phyloP scores from a whole-genome alignment of 2,329 filamentous ascomycete genomes.

The Setomelanomma holmii region DNA sequence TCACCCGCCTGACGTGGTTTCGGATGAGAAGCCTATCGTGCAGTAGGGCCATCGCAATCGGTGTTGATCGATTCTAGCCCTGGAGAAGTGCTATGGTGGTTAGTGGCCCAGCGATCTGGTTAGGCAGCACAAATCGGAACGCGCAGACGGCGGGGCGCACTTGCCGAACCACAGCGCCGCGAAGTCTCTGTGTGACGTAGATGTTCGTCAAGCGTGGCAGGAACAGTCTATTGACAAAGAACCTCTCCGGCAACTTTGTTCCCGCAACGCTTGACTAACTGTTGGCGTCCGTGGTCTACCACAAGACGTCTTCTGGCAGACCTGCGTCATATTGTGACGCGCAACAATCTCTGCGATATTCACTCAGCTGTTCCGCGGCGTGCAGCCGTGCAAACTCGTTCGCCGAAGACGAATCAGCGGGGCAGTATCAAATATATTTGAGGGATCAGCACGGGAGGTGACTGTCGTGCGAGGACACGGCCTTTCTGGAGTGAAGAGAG shows the following conservation, averaged over 20 bases:
- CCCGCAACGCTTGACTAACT: neutral
- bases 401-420: no score
- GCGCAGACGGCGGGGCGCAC: conserved; percentile 3
- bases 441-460: neutral
- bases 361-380: no score
- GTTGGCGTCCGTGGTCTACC: neutral
- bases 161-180: neutral
- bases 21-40: neutral
- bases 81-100: neutral
- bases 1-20: neutral
- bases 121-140: neutral
- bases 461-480: neutral
- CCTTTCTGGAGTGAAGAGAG: neutral
- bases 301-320: no score
- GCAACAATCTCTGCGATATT: neutral
- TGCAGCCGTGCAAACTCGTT: neutral
- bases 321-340: no score
- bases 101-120: conserved; percentile 20
- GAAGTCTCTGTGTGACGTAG: conserved; percentile 2
- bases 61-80: neutral
- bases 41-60: neutral
- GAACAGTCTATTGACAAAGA: conserved; percentile 1
- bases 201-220: neutral
- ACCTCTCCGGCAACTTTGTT: neutral
- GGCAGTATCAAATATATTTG: no score